Evolutionary conservation across 176 grass and related monocot genomes (phyloP).

Genomic region (Elymus sibiricus): DNA sequence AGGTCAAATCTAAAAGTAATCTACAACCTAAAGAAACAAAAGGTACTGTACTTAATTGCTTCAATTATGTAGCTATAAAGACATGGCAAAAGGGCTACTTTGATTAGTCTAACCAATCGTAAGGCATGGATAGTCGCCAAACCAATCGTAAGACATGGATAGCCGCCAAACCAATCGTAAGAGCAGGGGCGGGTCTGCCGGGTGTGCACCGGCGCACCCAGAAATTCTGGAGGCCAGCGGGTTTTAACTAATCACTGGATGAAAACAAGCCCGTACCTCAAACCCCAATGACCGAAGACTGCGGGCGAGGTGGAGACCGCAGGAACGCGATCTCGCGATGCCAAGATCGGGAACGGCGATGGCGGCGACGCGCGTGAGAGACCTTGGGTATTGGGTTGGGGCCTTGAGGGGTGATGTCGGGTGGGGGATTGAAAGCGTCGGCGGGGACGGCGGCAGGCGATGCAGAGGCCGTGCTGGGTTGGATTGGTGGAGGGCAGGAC

Average conservation of each 20-base stretch:
- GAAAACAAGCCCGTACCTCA: neutral
- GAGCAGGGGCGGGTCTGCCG: neutral
- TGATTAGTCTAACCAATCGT: neutral
- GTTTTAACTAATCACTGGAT: neutral
- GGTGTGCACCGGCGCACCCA: neutral
- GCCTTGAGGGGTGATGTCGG: neutral
- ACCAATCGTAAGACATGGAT: neutral
- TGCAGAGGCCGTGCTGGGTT: neutral
- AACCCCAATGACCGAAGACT: neutral
- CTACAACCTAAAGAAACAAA: neutral
- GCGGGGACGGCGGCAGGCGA: neutral
- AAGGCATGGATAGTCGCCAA: neutral
- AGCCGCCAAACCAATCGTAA: neutral
- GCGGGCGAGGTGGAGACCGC: neutral
- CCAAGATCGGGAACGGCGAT: neutral
- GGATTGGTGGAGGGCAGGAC: neutral
- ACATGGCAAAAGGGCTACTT: neutral
- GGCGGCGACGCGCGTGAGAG: neutral
- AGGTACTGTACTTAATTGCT: neutral
- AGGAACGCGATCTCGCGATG: neutral
- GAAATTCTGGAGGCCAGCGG: neutral
- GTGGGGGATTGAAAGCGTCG: neutral
- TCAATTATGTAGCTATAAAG: neutral
- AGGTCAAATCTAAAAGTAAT: neutral
- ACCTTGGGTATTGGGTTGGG: neutral